Percentiles rank a stretch among this genome's conserved stretches.
phyloP scores from a whole-genome alignment of 2,329 filamentous ascomycete genomes.

The Sclerotinia spermophila region DNA sequence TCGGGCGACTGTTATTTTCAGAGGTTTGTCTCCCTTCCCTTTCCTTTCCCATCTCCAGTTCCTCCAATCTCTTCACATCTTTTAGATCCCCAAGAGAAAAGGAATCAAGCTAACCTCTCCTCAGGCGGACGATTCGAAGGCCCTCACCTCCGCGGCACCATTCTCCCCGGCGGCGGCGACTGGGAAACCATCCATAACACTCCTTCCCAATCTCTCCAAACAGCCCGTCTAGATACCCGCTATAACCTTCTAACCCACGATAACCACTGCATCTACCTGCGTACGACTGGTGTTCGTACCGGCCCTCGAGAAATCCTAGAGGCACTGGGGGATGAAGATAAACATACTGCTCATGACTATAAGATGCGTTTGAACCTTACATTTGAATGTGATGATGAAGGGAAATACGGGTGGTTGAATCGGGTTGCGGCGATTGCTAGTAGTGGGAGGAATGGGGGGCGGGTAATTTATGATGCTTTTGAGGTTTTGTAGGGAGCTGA shows the following conservation, averaged over 20 bases:
- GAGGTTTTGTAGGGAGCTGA: slow-evolving; percentile 13
- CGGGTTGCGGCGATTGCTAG: slow-evolving; percentile 20
- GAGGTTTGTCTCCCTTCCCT: neutral
- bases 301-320: neutral
- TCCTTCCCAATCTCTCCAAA: slow-evolving; percentile 10
- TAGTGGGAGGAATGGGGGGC: slow-evolving; percentile 19
- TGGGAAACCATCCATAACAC: slow-evolving; percentile 17
- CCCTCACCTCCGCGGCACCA: slow-evolving; percentile 9
- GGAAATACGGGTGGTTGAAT: slow-evolving; percentile 34
- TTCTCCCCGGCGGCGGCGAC: slow-evolving; percentile 3
- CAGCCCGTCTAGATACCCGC: neutral
- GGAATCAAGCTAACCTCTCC: neutral
- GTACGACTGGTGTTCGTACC: neutral
- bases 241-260: slow-evolving; percentile 2
- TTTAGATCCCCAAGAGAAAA: neutral
- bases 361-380: slow-evolving; percentile 34
- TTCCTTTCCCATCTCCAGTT: neutral
- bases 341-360: slow-evolving; percentile 23
- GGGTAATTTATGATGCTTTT: slow-evolving; percentile 25
- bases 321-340: neutral
- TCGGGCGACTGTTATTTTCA: neutral
- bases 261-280: slow-evolving; percentile 1
- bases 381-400: slow-evolving; percentile 32
- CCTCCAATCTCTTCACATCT: neutral
- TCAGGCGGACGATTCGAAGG: slow-evolving; percentile 19